Base-by-base conservation (phyloP, 805 yeast species). In the Komagataella ulmi region DNA sequence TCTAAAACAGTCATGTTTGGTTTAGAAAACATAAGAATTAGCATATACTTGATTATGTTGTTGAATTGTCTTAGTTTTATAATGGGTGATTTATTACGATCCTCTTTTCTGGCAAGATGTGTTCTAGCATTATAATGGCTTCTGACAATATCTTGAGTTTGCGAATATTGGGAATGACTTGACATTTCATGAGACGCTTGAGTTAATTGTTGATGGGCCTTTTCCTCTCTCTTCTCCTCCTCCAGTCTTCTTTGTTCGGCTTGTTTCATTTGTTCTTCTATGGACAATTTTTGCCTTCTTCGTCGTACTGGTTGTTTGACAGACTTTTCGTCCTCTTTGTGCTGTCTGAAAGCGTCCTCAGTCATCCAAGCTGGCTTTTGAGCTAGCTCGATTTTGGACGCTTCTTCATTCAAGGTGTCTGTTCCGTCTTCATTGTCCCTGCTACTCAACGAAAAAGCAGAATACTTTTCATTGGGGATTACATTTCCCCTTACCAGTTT, bases 71-170 rank as follows among this genome's bases (percentile, higher is more conserved):
- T 75, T 55, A 93, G 71, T 59, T 86, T 85, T 67, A 85, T 82
- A 62, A 93, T 91, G 8, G 93, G 90, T 0, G 97, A 88, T 43
- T 78, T 70, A 17, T 81, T 73, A 57, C 99, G 76, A 48, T 75
- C 74, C 52, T 75, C 77, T 24, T 67, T 68, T 55, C 81, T 81
- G 1, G 91, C 76, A 54, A 79, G 78, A 56, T 78, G 77, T 0
- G 96, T 83, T 59, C 95, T 76, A 57, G 85, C 85, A 65, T 93
- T 93, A 65, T 93, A 93, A 66, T 88, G 97, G 49, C 77, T 73
- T 56, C 89, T 74, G 36, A 93, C 95, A 51, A 86, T 76, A 48
- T 79, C 79, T 58, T 85, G 86, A 57, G 59, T 59, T 57, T 66
- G 48, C 65, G 63, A 12, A 70, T 67, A 21, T 21, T 21, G 7